phyloP scores from a whole-genome alignment of 1,284 basidiomycete genomes.

The Puccinia novopanici region DNA sequence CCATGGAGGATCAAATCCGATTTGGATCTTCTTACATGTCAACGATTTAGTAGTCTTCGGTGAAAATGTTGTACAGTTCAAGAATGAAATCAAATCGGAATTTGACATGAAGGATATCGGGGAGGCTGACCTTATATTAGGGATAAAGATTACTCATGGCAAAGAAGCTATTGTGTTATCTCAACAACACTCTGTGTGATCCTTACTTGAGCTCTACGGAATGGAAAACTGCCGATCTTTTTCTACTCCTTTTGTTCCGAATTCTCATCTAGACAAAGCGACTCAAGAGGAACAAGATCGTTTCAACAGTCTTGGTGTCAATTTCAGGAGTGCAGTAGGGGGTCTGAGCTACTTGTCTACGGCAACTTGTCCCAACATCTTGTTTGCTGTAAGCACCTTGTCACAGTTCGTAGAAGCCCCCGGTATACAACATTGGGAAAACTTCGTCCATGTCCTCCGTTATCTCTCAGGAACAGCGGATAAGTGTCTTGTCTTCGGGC shows the following conservation, averaged over 20 bases:
- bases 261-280: not conserved
- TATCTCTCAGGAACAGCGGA: not conserved
- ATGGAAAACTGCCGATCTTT: not conserved
- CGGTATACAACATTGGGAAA: not conserved
- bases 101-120: not conserved
- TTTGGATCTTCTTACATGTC: no score
- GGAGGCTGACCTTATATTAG: not conserved
- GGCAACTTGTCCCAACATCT: conserved; percentile 4
- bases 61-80: no score
- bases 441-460: conserved; percentile 10
- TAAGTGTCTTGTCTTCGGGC: not conserved
- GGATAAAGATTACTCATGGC: not conserved
- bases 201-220: not conserved
- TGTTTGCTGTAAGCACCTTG: not conserved
- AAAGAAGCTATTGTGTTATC: not conserved
- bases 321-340: not conserved
- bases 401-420: not conserved
- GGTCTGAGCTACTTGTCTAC: not conserved
- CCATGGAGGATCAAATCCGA: no score
- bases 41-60: no score
- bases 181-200: not conserved
- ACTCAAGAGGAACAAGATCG: not conserved
- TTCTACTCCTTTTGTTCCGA: conserved; percentile 3
- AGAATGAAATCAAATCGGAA: not conserved
- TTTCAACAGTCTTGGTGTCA: not conserved